Evolutionary conservation across 192 early-diverging fungal species (phyloP).

Genomic region (Obelidium mucronatum): DNA sequence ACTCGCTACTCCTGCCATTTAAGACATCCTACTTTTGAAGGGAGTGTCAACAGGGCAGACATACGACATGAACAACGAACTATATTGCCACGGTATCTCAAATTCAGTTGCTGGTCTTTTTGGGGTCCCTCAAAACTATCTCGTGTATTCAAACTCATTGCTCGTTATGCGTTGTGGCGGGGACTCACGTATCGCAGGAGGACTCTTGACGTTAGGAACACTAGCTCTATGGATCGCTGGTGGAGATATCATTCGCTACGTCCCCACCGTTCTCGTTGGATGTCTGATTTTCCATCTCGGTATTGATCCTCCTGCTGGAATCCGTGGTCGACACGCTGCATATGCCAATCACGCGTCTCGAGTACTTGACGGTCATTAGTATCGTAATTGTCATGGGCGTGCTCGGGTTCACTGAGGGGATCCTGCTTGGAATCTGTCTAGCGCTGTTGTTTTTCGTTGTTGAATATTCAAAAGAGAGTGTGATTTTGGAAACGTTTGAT

Average conservation of each 20-base stretch:
- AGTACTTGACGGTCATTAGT: constrained; percentile 86
- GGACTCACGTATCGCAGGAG: constrained; percentile 81
- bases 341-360: constrained; percentile 78
- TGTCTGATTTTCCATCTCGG: constrained; percentile 97
- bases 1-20: too few relatives aligned
- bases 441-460: constrained; percentile 96
- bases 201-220: constrained; percentile 81
- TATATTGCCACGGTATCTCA: constrained; percentile 90
- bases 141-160: constrained; percentile 91
- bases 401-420: constrained; percentile 93
- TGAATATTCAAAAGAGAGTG: constrained; percentile 51
- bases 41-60: constrained; percentile 89
- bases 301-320: constrained; percentile 91
- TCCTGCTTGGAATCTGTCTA: constrained; percentile 89
- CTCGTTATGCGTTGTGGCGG: constrained; percentile 95
- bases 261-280: constrained; percentile 94
- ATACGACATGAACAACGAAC: constrained; percentile 92
- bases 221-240: constrained; percentile 81
- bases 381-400: constrained; percentile 89
- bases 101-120: constrained; percentile 84
- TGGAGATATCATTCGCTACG: constrained; percentile 85
- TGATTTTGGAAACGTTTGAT: constrained; percentile 54
- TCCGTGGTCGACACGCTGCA: constrained; percentile 87
- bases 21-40: too few relatives aligned
- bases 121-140: constrained; percentile 84